Percentiles rank a stretch among this genome's conserved stretches.
phyloP scores from a whole-genome alignment of 441 rosid genomes.

The Croton laevigatus region DNA sequence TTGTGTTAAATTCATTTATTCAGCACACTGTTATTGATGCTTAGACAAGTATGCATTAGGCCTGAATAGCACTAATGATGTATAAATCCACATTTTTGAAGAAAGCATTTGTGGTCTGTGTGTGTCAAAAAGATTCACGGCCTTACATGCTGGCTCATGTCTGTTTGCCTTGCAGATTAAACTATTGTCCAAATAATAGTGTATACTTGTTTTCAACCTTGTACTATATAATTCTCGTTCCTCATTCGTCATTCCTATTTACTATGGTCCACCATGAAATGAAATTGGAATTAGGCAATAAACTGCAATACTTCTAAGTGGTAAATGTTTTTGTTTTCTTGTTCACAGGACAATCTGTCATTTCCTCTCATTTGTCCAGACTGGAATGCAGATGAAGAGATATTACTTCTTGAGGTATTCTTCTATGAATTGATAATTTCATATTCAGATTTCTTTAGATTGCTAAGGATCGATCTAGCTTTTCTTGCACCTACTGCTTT shows the following conservation, averaged over 20 bases:
- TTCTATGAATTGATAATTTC: conserved; percentile 13
- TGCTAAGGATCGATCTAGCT: not conserved
- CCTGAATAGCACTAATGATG: not conserved
- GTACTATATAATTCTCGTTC: not conserved
- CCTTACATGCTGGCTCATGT: not conserved
- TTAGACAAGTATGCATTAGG: not conserved
- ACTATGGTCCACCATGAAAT: not conserved
- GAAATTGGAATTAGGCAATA: conserved; percentile 1
- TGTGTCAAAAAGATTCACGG: not conserved
- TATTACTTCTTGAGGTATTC: conserved; percentile 84
- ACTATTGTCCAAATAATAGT: not conserved
- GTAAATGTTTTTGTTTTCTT: conserved; percentile 7
- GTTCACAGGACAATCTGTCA: conserved; percentile 79
- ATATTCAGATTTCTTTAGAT: conserved; percentile 3
- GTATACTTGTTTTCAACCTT: not conserved
- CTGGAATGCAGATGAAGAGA: conserved; percentile 98
- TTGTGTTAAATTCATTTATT: not conserved
- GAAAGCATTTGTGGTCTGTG: not conserved
- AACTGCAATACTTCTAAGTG: not conserved
- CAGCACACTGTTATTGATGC: not conserved
- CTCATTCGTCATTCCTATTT: not conserved
- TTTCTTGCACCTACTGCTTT: conserved; percentile 15
- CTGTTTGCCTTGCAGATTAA: not conserved
- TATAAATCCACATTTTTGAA: not conserved
- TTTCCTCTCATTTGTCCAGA: conserved; percentile 83